These are phyloP conservation scores for Tylopilus cervinicoccineus DNA, from an alignment of 768 basidiomycete species.

Conservation along the genomic window DNA sequence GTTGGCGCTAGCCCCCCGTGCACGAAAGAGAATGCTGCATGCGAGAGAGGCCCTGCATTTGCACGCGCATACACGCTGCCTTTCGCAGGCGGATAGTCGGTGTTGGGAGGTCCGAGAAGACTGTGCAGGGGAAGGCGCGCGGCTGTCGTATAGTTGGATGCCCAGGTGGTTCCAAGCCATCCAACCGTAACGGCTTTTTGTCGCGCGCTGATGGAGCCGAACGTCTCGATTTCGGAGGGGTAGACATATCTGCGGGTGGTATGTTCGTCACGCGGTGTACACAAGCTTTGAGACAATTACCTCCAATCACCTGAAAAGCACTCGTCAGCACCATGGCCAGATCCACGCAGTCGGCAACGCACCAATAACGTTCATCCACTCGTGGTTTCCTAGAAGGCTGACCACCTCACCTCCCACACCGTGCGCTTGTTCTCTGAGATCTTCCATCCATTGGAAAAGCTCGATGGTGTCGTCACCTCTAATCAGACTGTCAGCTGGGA, in stretches of 20 bases:
- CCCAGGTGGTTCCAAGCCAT: slow-evolving; percentile 78
- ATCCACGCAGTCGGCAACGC: slow-evolving; percentile 8
- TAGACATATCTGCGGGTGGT: slow-evolving; percentile 72
- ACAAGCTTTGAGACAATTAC: slow-evolving; percentile 33
- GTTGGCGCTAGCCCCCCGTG: slow-evolving; percentile 87
- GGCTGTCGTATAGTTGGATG: slow-evolving; percentile 77
- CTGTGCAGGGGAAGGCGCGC: slow-evolving; percentile 79
- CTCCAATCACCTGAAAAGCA: slow-evolving; percentile 74
- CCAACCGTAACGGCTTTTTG: slow-evolving; percentile 74
- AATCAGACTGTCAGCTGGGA: slow-evolving; percentile 10
- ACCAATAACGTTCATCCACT: slow-evolving; percentile 92
- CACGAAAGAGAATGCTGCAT: slow-evolving; percentile 85
- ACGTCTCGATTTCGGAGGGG: slow-evolving; percentile 76
- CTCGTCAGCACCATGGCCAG: slow-evolving; percentile 6
- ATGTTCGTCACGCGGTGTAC: slow-evolving; percentile 3
- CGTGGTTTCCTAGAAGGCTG: slow-evolving; percentile 89
- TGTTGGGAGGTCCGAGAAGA: slow-evolving; percentile 63
- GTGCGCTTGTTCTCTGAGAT: slow-evolving; percentile 70
- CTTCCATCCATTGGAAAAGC: slow-evolving; percentile 82
- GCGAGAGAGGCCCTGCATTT: slow-evolving; percentile 51
- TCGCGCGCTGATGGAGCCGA: slow-evolving; percentile 66
- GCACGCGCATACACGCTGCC: slow-evolving; percentile 30
- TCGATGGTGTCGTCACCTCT: slow-evolving; percentile 90
- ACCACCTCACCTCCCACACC: slow-evolving; percentile 68
- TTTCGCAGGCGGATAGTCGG: slow-evolving; percentile 46